Evolutionary conservation across 2,329 filamentous ascomycete species (phyloP), one percentile per base, ranked within the genome.

Genomic region (Pestalotiopsis sp.): DNA sequence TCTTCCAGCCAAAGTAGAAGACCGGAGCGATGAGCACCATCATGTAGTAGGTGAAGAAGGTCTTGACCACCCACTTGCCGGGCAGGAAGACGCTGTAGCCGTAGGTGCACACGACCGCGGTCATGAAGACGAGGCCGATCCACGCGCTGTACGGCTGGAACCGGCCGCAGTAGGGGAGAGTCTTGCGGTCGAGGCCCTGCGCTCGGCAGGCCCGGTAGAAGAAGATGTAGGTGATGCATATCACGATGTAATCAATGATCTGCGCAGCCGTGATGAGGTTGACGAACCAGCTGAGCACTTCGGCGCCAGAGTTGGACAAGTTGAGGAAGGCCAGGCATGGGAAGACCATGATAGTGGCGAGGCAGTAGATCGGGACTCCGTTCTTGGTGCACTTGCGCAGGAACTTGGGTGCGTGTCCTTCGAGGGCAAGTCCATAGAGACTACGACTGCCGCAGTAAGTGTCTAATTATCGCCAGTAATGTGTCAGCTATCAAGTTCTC

Each of bases 161-260:
- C 71, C 84, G 85, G 1, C 89, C 89, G 71, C 86, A 90, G 81
- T 93, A 94, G 0, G 92, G 92, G 20, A 95, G 80, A 0, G 84
- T 85, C 52, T 89, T 84, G 5, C 92, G 87, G 71, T 89, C 86
- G 36, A 95, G 83, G 0, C 91, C 91, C 75, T 95, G 93, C 0
- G 85, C 90, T 27, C 86, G 81, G 64, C 92, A 85, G 0, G 93
- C 92, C 64, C 90, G 89, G 77, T 91, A 84, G 78, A 93, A 96
- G 68, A 87, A 87, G 68, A 95, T 81, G 79, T 93, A 95, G 0
- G 92, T 91, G 68, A 90, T 85, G 73, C 88, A 90, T 76, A 93
- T 89, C 76, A 87, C 82, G 69, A 91, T 83, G 77, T 89, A 91
- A 79, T 90, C 87, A 77, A 91, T 90, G 72, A 89, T 83, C 61